phyloP scores from a whole-genome alignment of 768 basidiomycete species.

The Chlorophyllum brunneum region DNA sequence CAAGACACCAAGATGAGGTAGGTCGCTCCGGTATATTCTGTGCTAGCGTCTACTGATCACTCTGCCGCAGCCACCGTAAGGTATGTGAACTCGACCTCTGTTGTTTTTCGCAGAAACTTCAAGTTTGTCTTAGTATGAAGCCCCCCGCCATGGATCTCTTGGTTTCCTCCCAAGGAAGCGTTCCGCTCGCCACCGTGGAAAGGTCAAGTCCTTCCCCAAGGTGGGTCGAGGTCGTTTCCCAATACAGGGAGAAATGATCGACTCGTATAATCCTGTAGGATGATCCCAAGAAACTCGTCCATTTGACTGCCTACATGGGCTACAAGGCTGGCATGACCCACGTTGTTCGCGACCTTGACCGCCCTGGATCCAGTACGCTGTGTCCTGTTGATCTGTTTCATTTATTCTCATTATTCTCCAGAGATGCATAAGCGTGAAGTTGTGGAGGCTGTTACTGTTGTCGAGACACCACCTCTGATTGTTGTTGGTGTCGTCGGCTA shows the following conservation, averaged over 20 bases:
- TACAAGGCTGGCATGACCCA: constrained; percentile 99
- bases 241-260: constrained; percentile 13
- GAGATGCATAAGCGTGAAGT: constrained; percentile 99
- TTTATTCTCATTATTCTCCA: constrained; percentile 27
- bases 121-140: constrained; percentile 73
- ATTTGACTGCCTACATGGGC: constrained; percentile 96
- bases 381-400: background rate
- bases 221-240: constrained; percentile 39
- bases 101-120: constrained; percentile 1
- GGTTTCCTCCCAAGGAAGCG: constrained; percentile 97
- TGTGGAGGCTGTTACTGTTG: constrained; percentile 93
- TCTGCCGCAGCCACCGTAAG: constrained; percentile 75
- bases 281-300: constrained; percentile 98
- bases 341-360: constrained; percentile 97
- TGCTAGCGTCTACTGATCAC: constrained; percentile 13
- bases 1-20: constrained; percentile 65
- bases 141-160: constrained; percentile 96
- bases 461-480: constrained; percentile 97
- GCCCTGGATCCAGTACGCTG: constrained; percentile 96
- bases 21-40: constrained; percentile 20
- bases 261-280: constrained; percentile 49
- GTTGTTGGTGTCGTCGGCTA: constrained; percentile 98
- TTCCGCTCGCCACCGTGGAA: constrained; percentile 94
- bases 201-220: constrained; percentile 99
- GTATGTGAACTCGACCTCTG: constrained; percentile 34